Evolutionary conservation across 2,329 filamentous ascomycete species (phyloP).

Genomic region (Aotearoamyces nothofagi): DNA sequence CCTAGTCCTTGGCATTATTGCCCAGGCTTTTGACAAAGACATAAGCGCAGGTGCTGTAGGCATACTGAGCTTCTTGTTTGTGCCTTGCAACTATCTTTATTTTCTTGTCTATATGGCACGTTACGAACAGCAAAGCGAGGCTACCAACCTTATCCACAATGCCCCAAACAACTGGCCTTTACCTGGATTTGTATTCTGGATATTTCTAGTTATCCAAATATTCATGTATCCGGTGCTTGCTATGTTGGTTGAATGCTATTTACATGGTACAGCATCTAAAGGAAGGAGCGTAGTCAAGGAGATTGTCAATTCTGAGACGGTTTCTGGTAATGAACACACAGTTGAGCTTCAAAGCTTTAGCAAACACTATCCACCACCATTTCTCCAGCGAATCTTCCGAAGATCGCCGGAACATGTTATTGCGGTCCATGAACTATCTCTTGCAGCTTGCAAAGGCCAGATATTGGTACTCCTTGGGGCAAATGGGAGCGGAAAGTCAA

Average conservation of each 20-base stretch:
- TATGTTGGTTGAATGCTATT: slow-evolving; percentile 52
- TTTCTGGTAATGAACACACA: slow-evolving; percentile 26
- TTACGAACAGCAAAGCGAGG: slow-evolving; percentile 48
- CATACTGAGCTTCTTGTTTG: slow-evolving; percentile 62
- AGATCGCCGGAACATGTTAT: slow-evolving; percentile 42
- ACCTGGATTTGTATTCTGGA: slow-evolving; percentile 61
- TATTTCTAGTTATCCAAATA: slow-evolving; percentile 66
- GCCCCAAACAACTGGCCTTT: slow-evolving; percentile 55
- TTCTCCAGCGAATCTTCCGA: slow-evolving; percentile 15
- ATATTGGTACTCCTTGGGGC: slow-evolving; percentile 79
- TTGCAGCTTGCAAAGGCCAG: slow-evolving; percentile 61
- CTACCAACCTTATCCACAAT: slow-evolving; percentile 43
- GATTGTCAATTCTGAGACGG: background rate
- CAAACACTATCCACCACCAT: slow-evolving; percentile 58
- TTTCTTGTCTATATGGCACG: slow-evolving; percentile 64
- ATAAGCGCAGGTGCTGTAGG: slow-evolving; percentile 47
- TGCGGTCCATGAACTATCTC: slow-evolving; percentile 62
- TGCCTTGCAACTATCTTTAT: slow-evolving; percentile 77
- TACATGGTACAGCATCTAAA: slow-evolving; percentile 61
- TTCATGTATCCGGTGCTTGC: slow-evolving; percentile 64
- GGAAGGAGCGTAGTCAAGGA: slow-evolving; percentile 35
- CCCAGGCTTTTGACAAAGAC: slow-evolving; percentile 48
- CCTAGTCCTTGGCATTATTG: slow-evolving; percentile 65
- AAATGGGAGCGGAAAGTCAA: slow-evolving; percentile 84
- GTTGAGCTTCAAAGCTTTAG: slow-evolving; percentile 60